Evolutionary conservation across 345 rosid species (phyloP).

Genomic region (Dipteronia sinensis): DNA sequence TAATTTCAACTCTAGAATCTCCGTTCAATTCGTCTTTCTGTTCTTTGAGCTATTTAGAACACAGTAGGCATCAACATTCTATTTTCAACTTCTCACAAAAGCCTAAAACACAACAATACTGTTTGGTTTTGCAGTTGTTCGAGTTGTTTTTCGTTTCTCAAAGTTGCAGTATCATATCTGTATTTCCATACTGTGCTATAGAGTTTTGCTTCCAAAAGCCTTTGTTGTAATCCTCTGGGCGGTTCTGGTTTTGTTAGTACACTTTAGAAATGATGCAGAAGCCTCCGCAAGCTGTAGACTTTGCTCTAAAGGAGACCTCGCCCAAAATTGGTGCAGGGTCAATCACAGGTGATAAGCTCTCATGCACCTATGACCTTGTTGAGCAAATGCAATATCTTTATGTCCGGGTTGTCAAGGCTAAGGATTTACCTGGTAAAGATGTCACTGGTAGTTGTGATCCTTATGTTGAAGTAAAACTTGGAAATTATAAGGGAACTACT

Average conservation of each 20-base stretch:
- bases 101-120: not conserved
- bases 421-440: conserved; percentile 81
- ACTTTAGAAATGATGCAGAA: conserved; percentile 64
- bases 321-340: conserved; percentile 90
- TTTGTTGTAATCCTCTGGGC: conserved; percentile 9
- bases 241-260: conserved; percentile 7
- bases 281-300: conserved; percentile 69
- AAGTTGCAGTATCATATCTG: not conserved
- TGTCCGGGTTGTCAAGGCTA: conserved; percentile 87
- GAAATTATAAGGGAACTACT: conserved; percentile 87
- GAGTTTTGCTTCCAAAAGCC: conserved; percentile 17
- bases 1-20: not conserved
- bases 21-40: not conserved
- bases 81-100: conserved; percentile 3
- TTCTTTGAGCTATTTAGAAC: not conserved
- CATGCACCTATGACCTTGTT: conserved; percentile 91
- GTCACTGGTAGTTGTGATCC: conserved; percentile 88
- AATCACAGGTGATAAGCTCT: conserved; percentile 68
- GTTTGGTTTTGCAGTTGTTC: not conserved
- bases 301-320: conserved; percentile 86
- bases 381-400: conserved; percentile 99
- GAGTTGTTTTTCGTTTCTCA: not conserved
- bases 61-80: not conserved
- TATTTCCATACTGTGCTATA: conserved; percentile 7
- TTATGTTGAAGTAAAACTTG: conserved; percentile 87